Conservation (phyloP, 257 asterid species). For the Solanum chaucha region DNA sequence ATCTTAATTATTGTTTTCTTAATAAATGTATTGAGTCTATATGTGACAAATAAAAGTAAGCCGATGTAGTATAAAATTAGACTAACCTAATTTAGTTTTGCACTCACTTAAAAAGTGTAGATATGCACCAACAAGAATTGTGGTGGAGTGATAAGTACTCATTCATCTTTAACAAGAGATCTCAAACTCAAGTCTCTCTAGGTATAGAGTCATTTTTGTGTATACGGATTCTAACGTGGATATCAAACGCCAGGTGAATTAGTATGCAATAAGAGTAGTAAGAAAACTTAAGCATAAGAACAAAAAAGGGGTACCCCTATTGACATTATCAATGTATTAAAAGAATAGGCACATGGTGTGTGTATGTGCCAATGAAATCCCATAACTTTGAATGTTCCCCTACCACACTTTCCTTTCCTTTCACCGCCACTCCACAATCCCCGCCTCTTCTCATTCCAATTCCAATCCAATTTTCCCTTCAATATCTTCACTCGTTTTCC, state of each 20-base stretch:
- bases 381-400: constrained; percentile 32
- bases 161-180: no score
- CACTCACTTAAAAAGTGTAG: neutral
- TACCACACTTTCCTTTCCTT: neutral
- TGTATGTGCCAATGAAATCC: constrained; percentile 8
- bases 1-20: no score
- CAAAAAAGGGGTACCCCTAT: neutral
- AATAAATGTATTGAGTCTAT: no score
- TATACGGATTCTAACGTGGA: no score
- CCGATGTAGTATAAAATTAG: neutral
- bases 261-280: no score
- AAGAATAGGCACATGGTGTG: constrained; percentile 38
- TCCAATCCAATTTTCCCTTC: neutral
- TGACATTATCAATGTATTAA: neutral
- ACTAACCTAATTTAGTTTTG: neutral
- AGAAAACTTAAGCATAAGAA: no score
- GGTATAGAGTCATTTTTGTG: no score
- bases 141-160: no score
- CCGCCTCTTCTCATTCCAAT: constrained; percentile 13
- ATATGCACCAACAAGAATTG: neutral
- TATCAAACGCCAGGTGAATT: no score
- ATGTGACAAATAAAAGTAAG: no score
- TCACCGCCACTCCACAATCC: constrained; percentile 24
- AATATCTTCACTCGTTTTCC: neutral
- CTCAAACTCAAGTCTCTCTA: no score